Percentiles rank a stretch among this genome's conserved stretches.
Conservation (phyloP, 495 filamentous ascomycete species). For the Pseudoneurospora amorphoporcata region DNA sequence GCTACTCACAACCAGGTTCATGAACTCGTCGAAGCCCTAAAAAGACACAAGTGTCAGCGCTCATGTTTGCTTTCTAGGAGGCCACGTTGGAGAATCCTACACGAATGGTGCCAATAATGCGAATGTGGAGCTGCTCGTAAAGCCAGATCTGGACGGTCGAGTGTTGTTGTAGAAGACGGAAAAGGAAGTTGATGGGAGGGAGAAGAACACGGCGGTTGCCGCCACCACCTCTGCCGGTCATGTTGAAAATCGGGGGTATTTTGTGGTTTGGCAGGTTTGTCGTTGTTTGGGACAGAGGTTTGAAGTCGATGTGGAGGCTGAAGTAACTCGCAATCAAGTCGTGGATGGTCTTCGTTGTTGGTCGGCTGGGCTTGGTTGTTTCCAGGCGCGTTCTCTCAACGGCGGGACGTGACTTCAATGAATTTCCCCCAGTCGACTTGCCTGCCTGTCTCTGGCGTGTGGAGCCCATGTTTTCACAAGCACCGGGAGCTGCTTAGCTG, state of each 20-base stretch:
- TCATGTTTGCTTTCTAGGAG: background rate
- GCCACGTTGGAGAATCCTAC: conserved; percentile 39
- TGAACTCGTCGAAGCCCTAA: conserved; percentile 77
- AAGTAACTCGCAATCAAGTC: background rate
- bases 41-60: background rate
- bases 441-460: background rate
- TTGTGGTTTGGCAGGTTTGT: background rate
- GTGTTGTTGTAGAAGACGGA: conserved; percentile 85
- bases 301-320: background rate
- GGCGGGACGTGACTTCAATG: background rate
- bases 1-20: conserved; percentile 92
- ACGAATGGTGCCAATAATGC: conserved; percentile 91
- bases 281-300: background rate
- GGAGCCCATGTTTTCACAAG: background rate
- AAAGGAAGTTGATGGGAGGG: conserved; percentile 94
- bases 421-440: background rate
- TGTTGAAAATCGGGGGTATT: conserved; percentile 31
- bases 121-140: conserved; percentile 85
- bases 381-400: background rate
- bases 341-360: background rate
- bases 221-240: conserved; percentile 73
- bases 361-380: background rate
- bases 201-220: conserved; percentile 82
- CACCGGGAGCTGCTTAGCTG: background rate
- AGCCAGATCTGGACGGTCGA: conserved; percentile 89